A percentile compares a stretch with the other conserved stretches of the same genome.
Conservation (phyloP, 2,329 filamentous ascomycete genomes). For the Saccharata proteae region DNA sequence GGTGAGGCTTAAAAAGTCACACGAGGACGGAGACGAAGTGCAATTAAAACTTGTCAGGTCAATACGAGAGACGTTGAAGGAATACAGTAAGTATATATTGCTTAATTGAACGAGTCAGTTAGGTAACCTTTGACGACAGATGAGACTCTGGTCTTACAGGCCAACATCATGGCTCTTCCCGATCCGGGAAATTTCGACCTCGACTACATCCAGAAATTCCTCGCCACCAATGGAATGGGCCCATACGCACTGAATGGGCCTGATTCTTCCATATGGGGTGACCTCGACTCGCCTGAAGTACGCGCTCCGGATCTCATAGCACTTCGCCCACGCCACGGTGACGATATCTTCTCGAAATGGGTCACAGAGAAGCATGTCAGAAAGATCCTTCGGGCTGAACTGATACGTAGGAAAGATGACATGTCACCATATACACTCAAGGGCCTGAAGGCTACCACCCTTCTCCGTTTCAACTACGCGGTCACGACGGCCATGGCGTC, state of each 20-base stretch:
- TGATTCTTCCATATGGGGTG: slow-evolving; percentile 8
- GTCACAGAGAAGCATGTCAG: background rate
- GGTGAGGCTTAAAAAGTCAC: background rate
- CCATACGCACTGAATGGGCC: slow-evolving; percentile 6
- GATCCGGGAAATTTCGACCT: slow-evolving; percentile 9
- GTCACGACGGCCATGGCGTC: slow-evolving; percentile 1
- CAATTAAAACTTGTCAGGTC: background rate
- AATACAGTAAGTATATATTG: slow-evolving; percentile 3
- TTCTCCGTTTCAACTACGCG: background rate
- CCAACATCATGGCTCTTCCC: slow-evolving; percentile 6
- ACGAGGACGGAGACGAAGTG: background rate
- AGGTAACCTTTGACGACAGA: slow-evolving; percentile 2
- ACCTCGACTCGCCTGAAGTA: too few species aligned
- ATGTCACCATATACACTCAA: background rate
- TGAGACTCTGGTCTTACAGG: slow-evolving; percentile 9
- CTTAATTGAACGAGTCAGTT: background rate
- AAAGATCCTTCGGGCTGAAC: background rate
- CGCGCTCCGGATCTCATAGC: background rate
- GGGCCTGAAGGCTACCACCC: background rate
- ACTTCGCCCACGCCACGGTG: background rate
- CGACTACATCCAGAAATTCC: slow-evolving; percentile 9
- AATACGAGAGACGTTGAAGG: background rate
- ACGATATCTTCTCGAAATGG: slow-evolving; percentile 1
- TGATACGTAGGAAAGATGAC: too few species aligned
- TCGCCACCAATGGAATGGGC: slow-evolving; percentile 6